Evolutionary conservation across 2,329 filamentous ascomycete genomes (phyloP), one percentile per base, ranked within the genome.

Genomic region (Lasiodiplodia sp.): DNA sequence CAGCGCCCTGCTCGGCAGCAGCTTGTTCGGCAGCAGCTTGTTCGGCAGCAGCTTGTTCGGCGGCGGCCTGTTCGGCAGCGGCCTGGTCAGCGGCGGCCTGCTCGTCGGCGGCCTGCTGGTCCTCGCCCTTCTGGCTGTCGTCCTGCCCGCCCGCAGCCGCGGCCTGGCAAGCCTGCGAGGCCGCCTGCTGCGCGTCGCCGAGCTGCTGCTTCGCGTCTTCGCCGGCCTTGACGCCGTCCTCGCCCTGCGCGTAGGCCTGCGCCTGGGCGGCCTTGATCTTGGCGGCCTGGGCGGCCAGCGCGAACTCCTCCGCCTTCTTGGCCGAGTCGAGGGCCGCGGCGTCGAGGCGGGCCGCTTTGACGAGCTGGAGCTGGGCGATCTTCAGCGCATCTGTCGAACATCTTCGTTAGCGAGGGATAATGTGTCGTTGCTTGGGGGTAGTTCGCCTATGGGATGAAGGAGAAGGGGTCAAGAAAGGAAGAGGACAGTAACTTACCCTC

Each of bases 351-450:
- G 28, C 60, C 44, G 60, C 44, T 14, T 64, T 64, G 44, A 18
- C 47, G 18, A 64, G 44, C 31, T 64, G 47, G 60, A 63, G 58
- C 44, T 64, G 31, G 60, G 60, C 60, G n/a, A 52, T 52, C 47
- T 64, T 18, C 44, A 62, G 57, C 3, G 60, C 60, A 12, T 64
- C 60, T 64, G 28, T 38, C 4, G 8, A 14, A 10, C 37, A 16
- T 12, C 23, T 23, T 28, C 16, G 28, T 47, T 4, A 23, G 28
- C 37, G 37, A 53, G 51, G 21, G 5, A 28, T 16, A n/a, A 28
- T 11, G 5, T 12, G 16, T 49, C 12, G 21, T 6, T 28, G 4
- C 10, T 28, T 12, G 49, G 18, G 31, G 51, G 3, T 5, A 4
- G 8, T 56, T 23, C 18, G 16, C 18, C 14, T 14, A 16, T 38